Conservation (phyloP, 1,284 basidiomycete species). For the Pyrrhoderma noxium region DNA sequence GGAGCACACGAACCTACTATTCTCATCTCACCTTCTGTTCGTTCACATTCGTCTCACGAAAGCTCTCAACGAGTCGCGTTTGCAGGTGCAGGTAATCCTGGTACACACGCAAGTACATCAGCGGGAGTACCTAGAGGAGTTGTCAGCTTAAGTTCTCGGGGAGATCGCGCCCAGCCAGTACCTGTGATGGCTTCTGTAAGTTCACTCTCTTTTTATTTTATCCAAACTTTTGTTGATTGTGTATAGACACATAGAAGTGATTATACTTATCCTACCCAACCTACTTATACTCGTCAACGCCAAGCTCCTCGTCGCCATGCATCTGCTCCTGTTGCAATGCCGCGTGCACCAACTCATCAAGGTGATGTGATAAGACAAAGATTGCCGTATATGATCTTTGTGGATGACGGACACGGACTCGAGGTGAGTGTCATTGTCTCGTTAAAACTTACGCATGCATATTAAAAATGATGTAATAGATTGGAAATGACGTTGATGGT, state of each 20-base stretch:
- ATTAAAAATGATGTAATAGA: slow-evolving; percentile 3
- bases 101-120: not conserved
- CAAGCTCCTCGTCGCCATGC: not conserved
- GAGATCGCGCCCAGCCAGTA: not conserved
- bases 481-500: slow-evolving; percentile 23
- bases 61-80: slow-evolving; percentile 10
- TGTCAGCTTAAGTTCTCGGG: slow-evolving; percentile 1
- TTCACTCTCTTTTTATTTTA: not conserved
- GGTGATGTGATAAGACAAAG: not conserved
- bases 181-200: slow-evolving; percentile 1
- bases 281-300: not conserved
- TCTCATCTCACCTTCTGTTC: slow-evolving; percentile 5
- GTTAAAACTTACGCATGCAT: not conserved
- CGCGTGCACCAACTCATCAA: not conserved
- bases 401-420: slow-evolving; percentile 17
- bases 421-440: slow-evolving; percentile 13
- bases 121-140: not conserved
- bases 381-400: slow-evolving; percentile 18
- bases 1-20: not conserved
- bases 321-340: not conserved
- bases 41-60: slow-evolving; percentile 8
- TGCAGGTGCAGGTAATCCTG: slow-evolving; percentile 1
- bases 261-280: not conserved
- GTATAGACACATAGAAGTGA: not conserved
- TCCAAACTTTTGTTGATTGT: not conserved